Evolutionary conservation across 2,329 filamentous ascomycete species (phyloP).

Genomic region (Penicillium sp.): DNA sequence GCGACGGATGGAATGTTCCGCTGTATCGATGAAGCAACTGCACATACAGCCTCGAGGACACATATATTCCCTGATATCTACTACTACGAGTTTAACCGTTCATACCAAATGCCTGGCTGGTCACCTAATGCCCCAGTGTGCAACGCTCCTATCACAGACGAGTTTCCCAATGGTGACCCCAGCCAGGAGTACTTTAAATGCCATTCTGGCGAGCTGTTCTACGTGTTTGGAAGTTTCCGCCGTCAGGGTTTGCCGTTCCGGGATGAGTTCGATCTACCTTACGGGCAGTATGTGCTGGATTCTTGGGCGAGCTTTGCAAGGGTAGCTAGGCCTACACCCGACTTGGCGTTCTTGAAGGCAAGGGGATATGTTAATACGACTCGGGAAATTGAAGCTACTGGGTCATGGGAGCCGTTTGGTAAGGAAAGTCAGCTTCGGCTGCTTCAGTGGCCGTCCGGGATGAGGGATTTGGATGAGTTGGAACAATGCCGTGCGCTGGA

Average conservation of each 20-base stretch:
- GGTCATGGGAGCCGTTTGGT: conserved; percentile 9
- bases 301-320: conserved; percentile 20
- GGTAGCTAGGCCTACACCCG: conserved; percentile 13
- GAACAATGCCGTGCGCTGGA: conserved; percentile 13
- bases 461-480: conserved; percentile 10
- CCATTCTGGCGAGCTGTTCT: conserved; percentile 50
- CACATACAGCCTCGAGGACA: conserved; percentile 41
- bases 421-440: conserved; percentile 6
- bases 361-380: conserved; percentile 16
- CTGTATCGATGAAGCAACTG: conserved; percentile 53
- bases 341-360: conserved; percentile 10
- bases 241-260: conserved; percentile 13
- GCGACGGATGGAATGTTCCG: conserved; percentile 53
- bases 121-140: conserved; percentile 47
- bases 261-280: conserved; percentile 18
- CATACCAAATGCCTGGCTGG: conserved; percentile 41
- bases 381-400: conserved; percentile 6
- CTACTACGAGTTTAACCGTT: conserved; percentile 54
- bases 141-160: conserved; percentile 36
- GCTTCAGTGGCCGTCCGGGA: conserved; percentile 16
- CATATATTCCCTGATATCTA: conserved; percentile 45
- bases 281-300: conserved; percentile 20
- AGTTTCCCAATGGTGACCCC: conserved; percentile 41
- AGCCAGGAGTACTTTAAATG: conserved; percentile 45
- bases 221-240: conserved; percentile 46